Percentiles rank a stretch among this genome's conserved stretches.
Conservation (phyloP, 331 rosid genomes). For the Saraca asoca region DNA sequence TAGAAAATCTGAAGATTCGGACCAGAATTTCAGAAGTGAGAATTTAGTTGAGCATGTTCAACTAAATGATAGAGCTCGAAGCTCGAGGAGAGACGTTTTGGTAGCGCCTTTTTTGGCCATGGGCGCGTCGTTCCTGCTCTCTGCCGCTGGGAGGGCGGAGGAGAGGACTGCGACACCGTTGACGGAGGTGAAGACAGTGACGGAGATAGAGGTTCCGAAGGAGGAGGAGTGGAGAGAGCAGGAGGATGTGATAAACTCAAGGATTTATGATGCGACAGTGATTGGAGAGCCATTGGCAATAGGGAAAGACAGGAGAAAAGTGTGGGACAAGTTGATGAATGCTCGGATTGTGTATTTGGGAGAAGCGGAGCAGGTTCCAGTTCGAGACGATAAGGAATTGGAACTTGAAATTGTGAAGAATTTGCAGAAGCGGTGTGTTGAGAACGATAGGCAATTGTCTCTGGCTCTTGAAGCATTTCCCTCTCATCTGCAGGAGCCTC, state of each 20-base stretch:
- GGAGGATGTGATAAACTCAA: constrained; percentile 67
- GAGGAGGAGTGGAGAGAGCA: constrained; percentile 36
- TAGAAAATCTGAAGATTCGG: constrained; percentile 12
- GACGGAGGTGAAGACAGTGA: not conserved
- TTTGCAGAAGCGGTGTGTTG: constrained; percentile 60
- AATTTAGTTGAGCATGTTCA: constrained; percentile 16
- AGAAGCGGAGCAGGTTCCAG: constrained; percentile 96
- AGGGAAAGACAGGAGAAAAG: constrained; percentile 81
- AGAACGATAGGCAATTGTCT: constrained; percentile 59
- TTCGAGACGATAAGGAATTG: constrained; percentile 86
- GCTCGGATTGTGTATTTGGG: constrained; percentile 84
- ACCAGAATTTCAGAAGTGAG: not conserved
- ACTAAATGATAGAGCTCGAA: constrained; percentile 16
- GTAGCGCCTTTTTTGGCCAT: constrained; percentile 60
- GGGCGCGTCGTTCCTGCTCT: constrained; percentile 65
- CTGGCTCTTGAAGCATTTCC: constrained; percentile 87
- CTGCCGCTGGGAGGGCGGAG: constrained; percentile 62
- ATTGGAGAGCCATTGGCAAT: constrained; percentile 91
- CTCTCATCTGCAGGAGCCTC: constrained; percentile 69
- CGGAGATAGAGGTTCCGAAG: constrained; percentile 14
- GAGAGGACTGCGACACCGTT: constrained; percentile 30
- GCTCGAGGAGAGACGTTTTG: constrained; percentile 59
- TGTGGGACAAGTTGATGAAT: constrained; percentile 94
- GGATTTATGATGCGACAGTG: constrained; percentile 86
- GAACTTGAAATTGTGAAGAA: constrained; percentile 82